Percentiles rank a stretch among this genome's conserved stretches.
Conservation (phyloP, 2,329 filamentous ascomycete genomes). For the Graphilbum sp. region DNA sequence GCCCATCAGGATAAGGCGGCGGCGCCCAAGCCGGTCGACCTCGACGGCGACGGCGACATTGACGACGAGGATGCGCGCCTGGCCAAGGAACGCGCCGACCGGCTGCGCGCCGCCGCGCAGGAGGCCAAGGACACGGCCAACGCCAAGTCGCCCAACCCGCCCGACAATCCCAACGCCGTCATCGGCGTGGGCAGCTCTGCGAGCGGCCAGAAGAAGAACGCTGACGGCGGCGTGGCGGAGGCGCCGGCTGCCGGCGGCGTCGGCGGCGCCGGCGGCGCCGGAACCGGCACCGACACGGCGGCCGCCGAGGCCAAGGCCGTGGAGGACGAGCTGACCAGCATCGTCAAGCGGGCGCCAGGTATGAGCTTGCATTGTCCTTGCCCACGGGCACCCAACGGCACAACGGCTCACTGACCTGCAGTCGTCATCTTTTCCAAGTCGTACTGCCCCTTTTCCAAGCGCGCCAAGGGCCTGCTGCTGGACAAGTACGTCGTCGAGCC, state of each 20-base stretch:
- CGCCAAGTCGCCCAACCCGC: slow-evolving; percentile 44
- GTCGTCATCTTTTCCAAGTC: slow-evolving; percentile 95
- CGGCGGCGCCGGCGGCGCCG: slow-evolving; percentile 22
- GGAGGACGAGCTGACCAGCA: slow-evolving; percentile 55
- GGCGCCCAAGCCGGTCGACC: slow-evolving; percentile 25
- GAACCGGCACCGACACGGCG: slow-evolving; percentile 23
- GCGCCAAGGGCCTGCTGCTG: slow-evolving; percentile 72
- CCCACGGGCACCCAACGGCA: too few relatives aligned
- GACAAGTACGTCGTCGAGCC: slow-evolving; percentile 74
- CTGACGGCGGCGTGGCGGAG: slow-evolving; percentile 25
- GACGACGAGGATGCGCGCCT: slow-evolving; percentile 39
- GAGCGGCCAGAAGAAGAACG: slow-evolving; percentile 29
- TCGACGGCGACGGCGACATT: slow-evolving; percentile 36
- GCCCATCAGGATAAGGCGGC: slow-evolving; percentile 14
- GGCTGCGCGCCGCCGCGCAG: slow-evolving; percentile 52
- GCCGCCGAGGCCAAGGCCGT: slow-evolving; percentile 45
- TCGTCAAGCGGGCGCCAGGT: slow-evolving; percentile 77
- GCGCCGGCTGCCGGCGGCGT: slow-evolving; percentile 34
- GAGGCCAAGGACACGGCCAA: slow-evolving; percentile 53
- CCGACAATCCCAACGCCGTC: slow-evolving; percentile 39
- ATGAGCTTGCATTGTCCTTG: slow-evolving; percentile 22
- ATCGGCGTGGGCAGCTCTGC: slow-evolving; percentile 43
- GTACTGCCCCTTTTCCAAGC: slow-evolving; percentile 75
- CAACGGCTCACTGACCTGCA: too few relatives aligned
- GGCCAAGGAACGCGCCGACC: slow-evolving; percentile 38